phyloP scores from a whole-genome alignment of 164 flowering plant genomes.

The Aristolochia contorta region DNA sequence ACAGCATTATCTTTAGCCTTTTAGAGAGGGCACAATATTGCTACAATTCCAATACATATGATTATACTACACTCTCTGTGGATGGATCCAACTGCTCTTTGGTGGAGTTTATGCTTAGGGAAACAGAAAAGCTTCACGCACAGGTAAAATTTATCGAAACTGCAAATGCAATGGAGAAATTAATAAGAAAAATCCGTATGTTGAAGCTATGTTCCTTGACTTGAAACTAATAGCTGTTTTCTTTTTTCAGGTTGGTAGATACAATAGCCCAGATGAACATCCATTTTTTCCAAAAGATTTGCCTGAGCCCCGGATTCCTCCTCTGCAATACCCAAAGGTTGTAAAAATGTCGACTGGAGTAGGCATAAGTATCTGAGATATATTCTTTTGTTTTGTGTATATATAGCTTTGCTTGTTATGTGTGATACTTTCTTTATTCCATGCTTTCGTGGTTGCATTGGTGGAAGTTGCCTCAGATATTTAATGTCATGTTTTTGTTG shows the following conservation, averaged over 20 bases:
- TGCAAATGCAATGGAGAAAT: neutral
- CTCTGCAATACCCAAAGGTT: slow-evolving; percentile 82
- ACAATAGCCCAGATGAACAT: slow-evolving; percentile 92
- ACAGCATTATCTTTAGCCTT: slow-evolving; percentile 82
- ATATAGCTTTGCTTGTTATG: neutral
- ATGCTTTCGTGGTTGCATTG: neutral
- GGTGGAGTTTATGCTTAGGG: slow-evolving; percentile 70
- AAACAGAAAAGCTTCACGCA: slow-evolving; percentile 90
- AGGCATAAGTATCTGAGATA: neutral
- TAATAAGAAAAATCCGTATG: neutral
- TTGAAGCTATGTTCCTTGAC: neutral
- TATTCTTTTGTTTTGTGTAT: neutral
- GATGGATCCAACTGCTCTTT: slow-evolving; percentile 70
- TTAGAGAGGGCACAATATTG: slow-evolving; percentile 81
- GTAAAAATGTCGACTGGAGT: neutral
- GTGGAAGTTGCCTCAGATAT: no score
- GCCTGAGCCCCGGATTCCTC: slow-evolving; percentile 75
- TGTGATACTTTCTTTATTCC: neutral
- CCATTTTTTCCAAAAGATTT: slow-evolving; percentile 73
- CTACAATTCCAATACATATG: slow-evolving; percentile 66
- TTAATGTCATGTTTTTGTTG: no score
- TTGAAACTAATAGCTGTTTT: neutral
- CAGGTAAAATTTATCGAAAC: slow-evolving; percentile 31
- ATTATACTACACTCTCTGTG: slow-evolving; percentile 43
- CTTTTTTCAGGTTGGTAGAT: slow-evolving; percentile 65